phyloP scores from a whole-genome alignment of 352 stramenopile species.

The Pythium periplocum region DNA sequence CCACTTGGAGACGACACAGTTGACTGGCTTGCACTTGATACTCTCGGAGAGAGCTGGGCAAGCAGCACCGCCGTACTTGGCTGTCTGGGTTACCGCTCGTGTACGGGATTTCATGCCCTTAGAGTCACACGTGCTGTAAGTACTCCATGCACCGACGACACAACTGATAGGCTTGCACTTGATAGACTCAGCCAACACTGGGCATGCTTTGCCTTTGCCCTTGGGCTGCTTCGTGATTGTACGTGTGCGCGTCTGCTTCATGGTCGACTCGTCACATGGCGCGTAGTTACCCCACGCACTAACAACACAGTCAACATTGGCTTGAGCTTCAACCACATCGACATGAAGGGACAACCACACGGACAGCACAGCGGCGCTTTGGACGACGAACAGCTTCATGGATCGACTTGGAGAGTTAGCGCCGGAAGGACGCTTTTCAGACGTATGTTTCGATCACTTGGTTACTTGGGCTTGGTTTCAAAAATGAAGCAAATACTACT shows the following conservation, averaged over 20 bases:
- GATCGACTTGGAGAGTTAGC: no score
- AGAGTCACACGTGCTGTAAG: slow-evolving; percentile 22
- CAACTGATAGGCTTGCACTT: slow-evolving; percentile 52
- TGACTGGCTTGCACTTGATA: slow-evolving; percentile 29
- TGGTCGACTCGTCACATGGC: slow-evolving; percentile 23
- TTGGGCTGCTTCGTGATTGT: slow-evolving; percentile 18
- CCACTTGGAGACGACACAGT: slow-evolving; percentile 45
- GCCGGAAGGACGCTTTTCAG: no score
- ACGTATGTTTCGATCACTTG: no score
- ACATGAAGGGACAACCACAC: neutral
- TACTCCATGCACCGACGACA: slow-evolving; percentile 43
- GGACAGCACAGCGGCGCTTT: neutral
- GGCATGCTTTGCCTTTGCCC: slow-evolving; percentile 34
- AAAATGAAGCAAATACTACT: no score
- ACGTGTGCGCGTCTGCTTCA: slow-evolving; percentile 38
- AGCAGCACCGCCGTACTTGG: slow-evolving; percentile 27
- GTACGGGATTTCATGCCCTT: slow-evolving; percentile 34
- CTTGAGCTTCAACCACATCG: neutral
- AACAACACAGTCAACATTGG: slow-evolving; percentile 50
- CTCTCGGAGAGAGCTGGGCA: slow-evolving; percentile 41
- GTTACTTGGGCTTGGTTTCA: no score
- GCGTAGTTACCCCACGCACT: slow-evolving; percentile 43
- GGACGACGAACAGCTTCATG: no score
- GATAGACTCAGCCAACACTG: slow-evolving; percentile 36
- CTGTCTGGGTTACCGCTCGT: slow-evolving; percentile 25